Evolutionary conservation across 2,329 filamentous ascomycete species (phyloP).

Genomic region (Neofusicoccum umdonicola): DNA sequence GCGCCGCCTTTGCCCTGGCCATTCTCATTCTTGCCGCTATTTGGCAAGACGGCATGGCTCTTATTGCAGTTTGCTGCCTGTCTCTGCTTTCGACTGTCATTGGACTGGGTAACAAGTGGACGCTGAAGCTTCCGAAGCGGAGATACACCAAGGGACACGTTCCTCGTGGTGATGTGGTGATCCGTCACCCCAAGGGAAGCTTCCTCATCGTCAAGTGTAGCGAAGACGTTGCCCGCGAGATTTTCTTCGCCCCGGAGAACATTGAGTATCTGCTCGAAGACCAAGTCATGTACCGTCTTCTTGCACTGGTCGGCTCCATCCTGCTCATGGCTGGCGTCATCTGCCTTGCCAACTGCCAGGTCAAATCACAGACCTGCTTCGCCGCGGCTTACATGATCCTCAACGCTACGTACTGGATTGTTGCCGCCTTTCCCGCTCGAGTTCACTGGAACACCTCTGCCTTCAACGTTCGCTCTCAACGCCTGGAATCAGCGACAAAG

Average conservation of each 20-base stretch:
- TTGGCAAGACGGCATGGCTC: conserved; percentile 50
- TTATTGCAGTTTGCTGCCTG: conserved; percentile 48
- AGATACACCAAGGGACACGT: conserved; percentile 30
- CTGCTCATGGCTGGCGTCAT: conserved; percentile 55
- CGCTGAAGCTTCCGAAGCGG: conserved; percentile 41
- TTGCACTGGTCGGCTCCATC: conserved; percentile 51
- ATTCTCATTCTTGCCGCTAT: conserved; percentile 47
- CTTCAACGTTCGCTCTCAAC: conserved; percentile 34
- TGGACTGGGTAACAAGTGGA: conserved; percentile 52
- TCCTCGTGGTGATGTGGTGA: conserved; percentile 47
- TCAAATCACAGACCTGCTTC: conserved; percentile 49
- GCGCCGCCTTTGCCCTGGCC: conserved; percentile 42
- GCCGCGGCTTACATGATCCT: conserved; percentile 51
- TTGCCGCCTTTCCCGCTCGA: conserved; percentile 47
- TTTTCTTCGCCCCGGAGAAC: conserved; percentile 52
- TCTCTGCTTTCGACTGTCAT: conserved; percentile 51
- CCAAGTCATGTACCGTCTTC: conserved; percentile 43
- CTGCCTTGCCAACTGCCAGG: conserved; percentile 49
- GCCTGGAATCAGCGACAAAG: background rate
- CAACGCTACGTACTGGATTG: conserved; percentile 51
- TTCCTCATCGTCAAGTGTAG: conserved; percentile 50
- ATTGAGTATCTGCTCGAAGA: conserved; percentile 46
- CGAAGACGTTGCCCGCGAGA: conserved; percentile 50
- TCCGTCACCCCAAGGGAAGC: conserved; percentile 51
- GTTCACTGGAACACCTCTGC: conserved; percentile 49